Percentiles rank a stretch among this genome's conserved stretches.
These are phyloP conservation scores for Logfia minima DNA, from an alignment of 129 eudicot species.

Conservation along the genomic window DNA sequence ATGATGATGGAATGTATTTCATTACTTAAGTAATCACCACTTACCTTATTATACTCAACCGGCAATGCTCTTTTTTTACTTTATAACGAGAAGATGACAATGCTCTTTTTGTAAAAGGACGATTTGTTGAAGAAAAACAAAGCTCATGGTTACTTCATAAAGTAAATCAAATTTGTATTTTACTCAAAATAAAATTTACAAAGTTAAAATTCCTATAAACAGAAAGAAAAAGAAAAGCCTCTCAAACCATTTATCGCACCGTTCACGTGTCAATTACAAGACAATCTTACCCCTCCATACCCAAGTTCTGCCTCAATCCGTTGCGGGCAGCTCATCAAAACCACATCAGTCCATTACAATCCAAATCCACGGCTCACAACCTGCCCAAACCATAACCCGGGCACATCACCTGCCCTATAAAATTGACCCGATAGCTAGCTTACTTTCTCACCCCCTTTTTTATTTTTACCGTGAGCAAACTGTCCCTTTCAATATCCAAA, in stretches of 20 bases:
- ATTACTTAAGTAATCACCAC: no score
- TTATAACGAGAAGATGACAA: no score
- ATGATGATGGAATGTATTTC: no score
- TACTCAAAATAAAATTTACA: not conserved
- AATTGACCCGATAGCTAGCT: slow-evolving; percentile 17
- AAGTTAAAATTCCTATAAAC: not conserved
- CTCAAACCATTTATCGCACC: slow-evolving; percentile 16
- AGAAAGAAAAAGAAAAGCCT: not conserved
- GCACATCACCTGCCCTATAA: slow-evolving; percentile 42
- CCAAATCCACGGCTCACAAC: slow-evolving; percentile 28
- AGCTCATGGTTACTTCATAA: not conserved
- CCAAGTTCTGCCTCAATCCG: slow-evolving; percentile 15
- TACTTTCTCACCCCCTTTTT: not conserved
- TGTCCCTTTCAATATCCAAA: slow-evolving; percentile 21
- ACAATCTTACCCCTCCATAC: slow-evolving; percentile 10
- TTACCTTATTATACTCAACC: no score
- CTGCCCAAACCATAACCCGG: slow-evolving; percentile 40
- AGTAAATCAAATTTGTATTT: not conserved
- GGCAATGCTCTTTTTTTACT: no score
- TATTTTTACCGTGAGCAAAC: not conserved
- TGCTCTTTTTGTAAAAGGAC: no score
- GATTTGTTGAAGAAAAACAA: not conserved
- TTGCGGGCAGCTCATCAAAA: slow-evolving; percentile 29
- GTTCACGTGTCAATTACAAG: slow-evolving; percentile 27
- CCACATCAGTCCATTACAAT: slow-evolving; percentile 32